Conservation (phyloP, 768 basidiomycete genomes). For the Lentinula lateritia region DNA sequence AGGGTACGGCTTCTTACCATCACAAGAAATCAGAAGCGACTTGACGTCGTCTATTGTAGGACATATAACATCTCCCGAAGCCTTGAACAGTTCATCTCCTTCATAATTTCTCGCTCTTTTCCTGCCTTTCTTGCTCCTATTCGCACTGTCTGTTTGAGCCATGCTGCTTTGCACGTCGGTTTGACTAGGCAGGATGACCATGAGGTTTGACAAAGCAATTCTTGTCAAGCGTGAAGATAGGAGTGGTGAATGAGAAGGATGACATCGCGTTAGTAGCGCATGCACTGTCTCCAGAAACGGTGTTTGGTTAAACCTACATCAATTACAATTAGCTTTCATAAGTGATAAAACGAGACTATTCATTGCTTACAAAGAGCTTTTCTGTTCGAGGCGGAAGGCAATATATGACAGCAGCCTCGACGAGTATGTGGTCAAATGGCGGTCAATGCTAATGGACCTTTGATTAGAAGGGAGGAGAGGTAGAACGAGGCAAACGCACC, state of each 20-base stretch:
- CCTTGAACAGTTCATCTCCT: conserved; percentile 67
- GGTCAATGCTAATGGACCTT: conserved; percentile 29
- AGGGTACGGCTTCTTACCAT: conserved; percentile 38
- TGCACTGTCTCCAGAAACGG: conserved; percentile 40
- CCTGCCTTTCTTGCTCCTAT: conserved; percentile 50
- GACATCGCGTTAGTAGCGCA: conserved; percentile 36
- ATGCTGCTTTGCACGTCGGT: conserved; percentile 20
- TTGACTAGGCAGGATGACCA: conserved; percentile 39
- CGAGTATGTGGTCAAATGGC: conserved; percentile 50
- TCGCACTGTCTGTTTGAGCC: conserved; percentile 15
- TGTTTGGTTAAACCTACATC: conserved; percentile 29
- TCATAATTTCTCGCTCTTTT: conserved; percentile 69
- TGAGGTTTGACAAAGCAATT: conserved; percentile 43
- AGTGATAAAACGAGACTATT: neutral
- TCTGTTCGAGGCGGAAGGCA: conserved; percentile 58
- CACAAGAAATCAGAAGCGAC: conserved; percentile 45
- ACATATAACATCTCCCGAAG: conserved; percentile 41
- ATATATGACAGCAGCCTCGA: conserved; percentile 49
- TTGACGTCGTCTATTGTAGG: conserved; percentile 45
- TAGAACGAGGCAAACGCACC: conserved; percentile 26
- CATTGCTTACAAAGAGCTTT: conserved; percentile 36
- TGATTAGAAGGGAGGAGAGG: neutral
- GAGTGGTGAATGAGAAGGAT: conserved; percentile 41
- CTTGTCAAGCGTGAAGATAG: conserved; percentile 50
- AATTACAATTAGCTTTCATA: conserved; percentile 5